Percentiles rank a stretch among this genome's conserved stretches.
Conservation (phyloP, 1,139 yeast species). For the Candida neerlandica region DNA sequence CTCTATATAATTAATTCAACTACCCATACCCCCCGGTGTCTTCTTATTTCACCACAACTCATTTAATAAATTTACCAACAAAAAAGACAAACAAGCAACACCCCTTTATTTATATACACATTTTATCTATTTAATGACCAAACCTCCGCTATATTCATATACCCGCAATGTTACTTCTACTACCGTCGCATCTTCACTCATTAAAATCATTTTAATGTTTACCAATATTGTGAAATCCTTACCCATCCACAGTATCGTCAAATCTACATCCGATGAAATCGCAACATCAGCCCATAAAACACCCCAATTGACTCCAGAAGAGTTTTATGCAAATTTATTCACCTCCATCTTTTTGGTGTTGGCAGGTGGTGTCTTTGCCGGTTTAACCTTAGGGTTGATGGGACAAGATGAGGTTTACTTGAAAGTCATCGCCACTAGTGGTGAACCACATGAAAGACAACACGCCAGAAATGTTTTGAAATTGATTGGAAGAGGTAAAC, state of each 20-base stretch:
- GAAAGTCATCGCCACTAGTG: conserved; percentile 66
- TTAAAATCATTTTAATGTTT: conserved; percentile 20
- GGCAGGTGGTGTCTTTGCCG: conserved; percentile 96
- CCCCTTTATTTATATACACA: not conserved
- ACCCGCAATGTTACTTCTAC: conserved; percentile 18
- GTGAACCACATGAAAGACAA: conserved; percentile 60
- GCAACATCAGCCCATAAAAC: conserved; percentile 6
- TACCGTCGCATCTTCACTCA: conserved; percentile 20
- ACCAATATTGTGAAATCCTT: conserved; percentile 32
- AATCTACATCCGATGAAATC: conserved; percentile 9
- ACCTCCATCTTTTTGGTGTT: conserved; percentile 72
- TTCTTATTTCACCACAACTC: not conserved
- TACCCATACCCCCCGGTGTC: not conserved
- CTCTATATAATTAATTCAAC: not conserved
- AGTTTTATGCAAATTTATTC: conserved; percentile 56
- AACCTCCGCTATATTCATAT: conserved; percentile 6
- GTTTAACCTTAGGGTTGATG: conserved; percentile 91
- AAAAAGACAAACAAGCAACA: not conserved
- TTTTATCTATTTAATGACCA: conserved; percentile 18
- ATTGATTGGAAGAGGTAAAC: conserved; percentile 82
- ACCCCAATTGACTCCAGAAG: conserved; percentile 33
- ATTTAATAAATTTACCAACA: not conserved
- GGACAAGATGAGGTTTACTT: conserved; percentile 95
- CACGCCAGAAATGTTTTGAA: conserved; percentile 75
- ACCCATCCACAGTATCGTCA: conserved; percentile 20